Percentiles rank a stretch among this genome's conserved stretches.
phyloP scores from a whole-genome alignment of 2,329 filamentous ascomycete genomes.

The Immersiporthe knoxdaviesiana region DNA sequence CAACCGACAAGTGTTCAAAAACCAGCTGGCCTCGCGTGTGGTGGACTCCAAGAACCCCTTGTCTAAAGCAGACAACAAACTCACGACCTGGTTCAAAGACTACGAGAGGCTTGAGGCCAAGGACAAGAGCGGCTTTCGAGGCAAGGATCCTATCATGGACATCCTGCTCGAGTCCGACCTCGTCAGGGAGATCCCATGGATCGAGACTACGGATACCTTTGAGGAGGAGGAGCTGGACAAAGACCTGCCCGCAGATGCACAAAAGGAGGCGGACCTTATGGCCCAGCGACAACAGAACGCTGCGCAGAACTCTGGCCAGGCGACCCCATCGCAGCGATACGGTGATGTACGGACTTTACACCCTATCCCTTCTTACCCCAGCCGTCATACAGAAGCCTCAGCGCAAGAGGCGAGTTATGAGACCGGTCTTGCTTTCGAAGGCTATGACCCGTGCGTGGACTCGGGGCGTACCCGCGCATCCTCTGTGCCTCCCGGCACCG shows the following conservation, averaged over 20 bases:
- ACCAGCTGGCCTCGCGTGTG: slow-evolving; percentile 75
- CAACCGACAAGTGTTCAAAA: slow-evolving; percentile 79
- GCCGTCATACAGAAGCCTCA: background rate
- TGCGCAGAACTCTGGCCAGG: background rate
- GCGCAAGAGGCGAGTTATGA: background rate
- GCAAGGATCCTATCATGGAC: slow-evolving; percentile 67
- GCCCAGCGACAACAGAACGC: slow-evolving; percentile 29
- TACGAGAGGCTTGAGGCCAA: slow-evolving; percentile 56
- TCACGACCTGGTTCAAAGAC: slow-evolving; percentile 60
- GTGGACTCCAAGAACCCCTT: slow-evolving; percentile 81
- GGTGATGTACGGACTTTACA: background rate
- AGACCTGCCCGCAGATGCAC: slow-evolving; percentile 63
- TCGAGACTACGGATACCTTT: slow-evolving; percentile 73
- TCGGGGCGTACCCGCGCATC: background rate
- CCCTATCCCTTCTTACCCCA: background rate
- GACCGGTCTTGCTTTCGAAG: background rate
- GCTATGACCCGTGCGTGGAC: background rate
- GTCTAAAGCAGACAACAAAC: slow-evolving; percentile 63
- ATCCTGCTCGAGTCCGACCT: slow-evolving; percentile 46
- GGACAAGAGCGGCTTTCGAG: slow-evolving; percentile 56
- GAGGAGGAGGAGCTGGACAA: slow-evolving; percentile 68
- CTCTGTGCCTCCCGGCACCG: background rate
- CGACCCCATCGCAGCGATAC: background rate
- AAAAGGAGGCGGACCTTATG: slow-evolving; percentile 53
- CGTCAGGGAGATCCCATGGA: slow-evolving; percentile 51